phyloP scores from a whole-genome alignment of 2,329 filamentous ascomycete genomes.

The Mariannaea sp. region DNA sequence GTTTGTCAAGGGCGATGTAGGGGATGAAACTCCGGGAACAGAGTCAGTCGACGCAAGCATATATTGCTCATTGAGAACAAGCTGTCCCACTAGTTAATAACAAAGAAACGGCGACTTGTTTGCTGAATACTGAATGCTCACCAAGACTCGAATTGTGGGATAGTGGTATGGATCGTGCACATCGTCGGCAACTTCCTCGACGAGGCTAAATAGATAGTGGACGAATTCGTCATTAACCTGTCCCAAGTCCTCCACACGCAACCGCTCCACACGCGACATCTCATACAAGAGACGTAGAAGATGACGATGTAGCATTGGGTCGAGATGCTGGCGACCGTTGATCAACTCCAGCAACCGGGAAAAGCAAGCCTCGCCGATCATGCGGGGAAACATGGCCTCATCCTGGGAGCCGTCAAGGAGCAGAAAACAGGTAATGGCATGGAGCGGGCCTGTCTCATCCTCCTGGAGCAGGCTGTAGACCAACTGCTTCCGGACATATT shows the following conservation, averaged over 20 bases:
- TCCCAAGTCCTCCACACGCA: conserved; percentile 76
- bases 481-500: conserved; percentile 91
- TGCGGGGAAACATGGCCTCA: conserved; percentile 79
- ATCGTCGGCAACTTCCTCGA: conserved; percentile 87
- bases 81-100: conserved; percentile 52
- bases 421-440: conserved; percentile 81
- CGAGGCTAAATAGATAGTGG: conserved; percentile 80
- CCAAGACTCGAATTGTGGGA: conserved; percentile 88
- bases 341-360: conserved; percentile 82
- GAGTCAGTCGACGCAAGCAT: conserved; percentile 75
- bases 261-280: conserved; percentile 88
- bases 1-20: conserved; percentile 72
- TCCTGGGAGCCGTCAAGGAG: conserved; percentile 83
- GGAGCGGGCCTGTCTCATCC: conserved; percentile 79
- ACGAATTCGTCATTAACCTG: conserved; percentile 83
- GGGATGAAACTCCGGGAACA: conserved; percentile 44
- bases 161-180: conserved; percentile 94
- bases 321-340: conserved; percentile 65
- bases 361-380: conserved; percentile 87
- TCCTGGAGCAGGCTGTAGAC: conserved; percentile 90
- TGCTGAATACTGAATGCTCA: conserved; percentile 51
- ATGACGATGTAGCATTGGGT: conserved; percentile 75
- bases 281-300: conserved; percentile 92
- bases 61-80: conserved; percentile 97
- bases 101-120: too few species aligned